Evolutionary conservation across 805 yeast genomes (phyloP).

Genomic region (Sungouiella blattae): DNA sequence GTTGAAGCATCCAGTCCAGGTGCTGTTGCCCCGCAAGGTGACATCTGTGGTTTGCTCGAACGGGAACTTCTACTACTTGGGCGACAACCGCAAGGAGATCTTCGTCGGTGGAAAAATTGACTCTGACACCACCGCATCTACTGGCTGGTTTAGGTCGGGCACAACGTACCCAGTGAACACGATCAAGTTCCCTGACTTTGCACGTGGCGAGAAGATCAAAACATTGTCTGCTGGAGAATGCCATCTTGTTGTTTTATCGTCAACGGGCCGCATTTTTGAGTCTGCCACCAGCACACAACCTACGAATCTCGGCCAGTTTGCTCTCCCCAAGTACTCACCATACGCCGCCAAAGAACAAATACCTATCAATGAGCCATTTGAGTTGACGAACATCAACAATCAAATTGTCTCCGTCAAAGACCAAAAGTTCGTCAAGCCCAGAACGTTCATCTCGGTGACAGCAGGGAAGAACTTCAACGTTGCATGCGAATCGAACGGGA

Average conservation of each 20-base stretch:
- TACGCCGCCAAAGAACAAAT: conserved; percentile 50
- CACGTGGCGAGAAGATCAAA: conserved; percentile 34
- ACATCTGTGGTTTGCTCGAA: conserved; percentile 44
- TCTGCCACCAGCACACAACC: conserved; percentile 45
- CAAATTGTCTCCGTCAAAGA: conserved; percentile 23
- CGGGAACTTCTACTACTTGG: conserved; percentile 43
- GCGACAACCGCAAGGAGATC: conserved; percentile 43
- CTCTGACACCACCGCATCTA: not conserved
- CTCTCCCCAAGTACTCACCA: conserved; percentile 70
- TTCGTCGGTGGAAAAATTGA: conserved; percentile 27
- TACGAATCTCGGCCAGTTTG: conserved; percentile 72
- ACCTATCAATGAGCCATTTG: conserved; percentile 32
- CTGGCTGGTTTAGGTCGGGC: conserved; percentile 7
- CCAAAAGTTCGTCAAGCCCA: conserved; percentile 26
- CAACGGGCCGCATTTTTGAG: conserved; percentile 58
- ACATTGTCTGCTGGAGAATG: conserved; percentile 58
- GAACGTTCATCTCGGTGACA: conserved; percentile 58
- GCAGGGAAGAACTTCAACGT: conserved; percentile 73
- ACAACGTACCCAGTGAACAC: conserved; percentile 2
- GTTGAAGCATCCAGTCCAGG: conserved; percentile 21
- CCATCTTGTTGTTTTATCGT: conserved; percentile 65
- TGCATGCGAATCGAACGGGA: conserved; percentile 63
- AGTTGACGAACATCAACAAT: conserved; percentile 56
- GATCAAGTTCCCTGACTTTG: conserved; percentile 3
- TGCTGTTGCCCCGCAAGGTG: conserved; percentile 27